Evolutionary conservation across 306 rosid genomes (phyloP).

Genomic region (Cucumis melo): DNA sequence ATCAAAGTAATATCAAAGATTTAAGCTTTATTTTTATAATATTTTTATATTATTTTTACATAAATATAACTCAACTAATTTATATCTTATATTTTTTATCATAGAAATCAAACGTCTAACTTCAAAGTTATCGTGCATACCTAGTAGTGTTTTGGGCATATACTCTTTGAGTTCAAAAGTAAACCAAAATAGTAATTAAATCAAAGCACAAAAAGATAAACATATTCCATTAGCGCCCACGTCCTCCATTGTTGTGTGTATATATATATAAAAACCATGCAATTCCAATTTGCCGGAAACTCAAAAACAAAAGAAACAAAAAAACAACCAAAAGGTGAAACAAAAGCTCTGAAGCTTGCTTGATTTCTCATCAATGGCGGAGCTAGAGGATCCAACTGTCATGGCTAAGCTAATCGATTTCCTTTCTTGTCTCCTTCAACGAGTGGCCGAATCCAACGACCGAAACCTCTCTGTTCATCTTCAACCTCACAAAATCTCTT

Average conservation of each 20-base stretch:
- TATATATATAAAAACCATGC: not conserved
- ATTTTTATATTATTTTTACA: too few relatives aligned
- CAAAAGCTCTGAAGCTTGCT: not conserved
- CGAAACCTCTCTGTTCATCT: constrained; percentile 20
- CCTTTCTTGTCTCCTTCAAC: constrained; percentile 70
- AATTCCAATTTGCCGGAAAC: constrained; percentile 1
- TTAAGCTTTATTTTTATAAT: too few relatives aligned
- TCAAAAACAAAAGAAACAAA: not conserved
- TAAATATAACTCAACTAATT: too few relatives aligned
- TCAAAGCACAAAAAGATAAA: not conserved
- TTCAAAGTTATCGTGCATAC: too few relatives aligned
- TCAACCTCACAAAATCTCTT: constrained; percentile 50
- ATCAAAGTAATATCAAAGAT: too few relatives aligned
- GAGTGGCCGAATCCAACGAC: constrained; percentile 72
- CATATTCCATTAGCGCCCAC: not conserved
- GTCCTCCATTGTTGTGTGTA: not conserved
- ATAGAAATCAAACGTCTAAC: too few relatives aligned
- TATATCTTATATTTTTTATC: too few relatives aligned
- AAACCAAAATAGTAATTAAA: not conserved
- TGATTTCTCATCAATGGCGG: constrained; percentile 44
- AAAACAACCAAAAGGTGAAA: not conserved
- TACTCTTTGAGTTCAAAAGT: too few relatives aligned
- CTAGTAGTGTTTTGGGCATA: too few relatives aligned
- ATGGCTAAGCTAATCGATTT: constrained; percentile 62
- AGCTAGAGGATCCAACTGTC: constrained; percentile 55